Evolutionary conservation across 257 asterid species (phyloP).

Genomic region (Nicotiana otophora): DNA sequence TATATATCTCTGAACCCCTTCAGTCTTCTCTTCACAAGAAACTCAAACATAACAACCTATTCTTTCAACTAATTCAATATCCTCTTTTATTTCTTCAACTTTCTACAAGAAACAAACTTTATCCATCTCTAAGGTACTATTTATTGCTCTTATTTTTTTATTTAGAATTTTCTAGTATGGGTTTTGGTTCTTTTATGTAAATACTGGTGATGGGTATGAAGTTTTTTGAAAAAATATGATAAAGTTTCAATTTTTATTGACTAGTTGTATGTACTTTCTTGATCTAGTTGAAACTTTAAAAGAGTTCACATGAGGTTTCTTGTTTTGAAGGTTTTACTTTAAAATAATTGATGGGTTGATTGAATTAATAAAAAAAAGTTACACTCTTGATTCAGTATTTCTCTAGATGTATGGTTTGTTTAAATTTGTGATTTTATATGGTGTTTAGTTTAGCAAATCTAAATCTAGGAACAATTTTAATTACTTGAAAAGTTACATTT

Average conservation of each 20-base stretch:
- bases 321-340: not conserved
- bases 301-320: not conserved
- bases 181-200: not conserved
- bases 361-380: not conserved
- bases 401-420: not conserved
- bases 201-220: not conserved
- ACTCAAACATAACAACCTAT: not conserved
- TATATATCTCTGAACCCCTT: conserved; percentile 28
- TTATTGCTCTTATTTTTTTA: not conserved
- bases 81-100: not conserved
- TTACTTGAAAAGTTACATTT: not conserved
- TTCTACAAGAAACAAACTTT: not conserved
- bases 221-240: not conserved
- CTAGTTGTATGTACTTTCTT: not conserved
- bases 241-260: not conserved
- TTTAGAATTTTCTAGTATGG: not conserved
- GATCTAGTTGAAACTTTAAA: conserved; percentile 9
- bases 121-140: not conserved
- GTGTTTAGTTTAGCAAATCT: not conserved
- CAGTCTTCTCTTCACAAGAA: conserved; percentile 13
- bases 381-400: not conserved
- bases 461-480: not conserved
- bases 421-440: not conserved
- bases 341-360: not conserved
- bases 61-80: not conserved